phyloP scores from a whole-genome alignment of 352 stramenopile genomes.

The Thraustotheca clavata region DNA sequence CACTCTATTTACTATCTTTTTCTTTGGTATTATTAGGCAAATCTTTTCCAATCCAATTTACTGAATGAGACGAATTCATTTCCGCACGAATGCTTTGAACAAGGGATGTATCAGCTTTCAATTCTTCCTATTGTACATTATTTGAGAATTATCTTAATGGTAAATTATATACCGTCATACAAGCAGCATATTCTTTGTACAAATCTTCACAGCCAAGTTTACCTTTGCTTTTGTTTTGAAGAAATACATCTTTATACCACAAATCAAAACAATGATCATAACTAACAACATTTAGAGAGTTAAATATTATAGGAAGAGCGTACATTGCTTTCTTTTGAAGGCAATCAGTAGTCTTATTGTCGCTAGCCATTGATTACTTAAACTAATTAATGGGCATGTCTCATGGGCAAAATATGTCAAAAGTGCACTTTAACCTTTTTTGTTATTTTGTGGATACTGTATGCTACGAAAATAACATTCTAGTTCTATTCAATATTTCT shows the following conservation, averaged over 20 bases:
- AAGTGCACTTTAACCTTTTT: neutral
- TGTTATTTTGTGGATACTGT: neutral
- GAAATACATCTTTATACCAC: conserved; percentile 81
- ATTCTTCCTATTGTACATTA: conserved; percentile 1
- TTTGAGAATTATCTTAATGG: neutral
- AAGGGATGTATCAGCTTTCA: conserved; percentile 3
- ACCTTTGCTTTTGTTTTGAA: conserved; percentile 66
- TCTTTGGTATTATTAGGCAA: neutral
- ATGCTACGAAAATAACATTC: too few relatives aligned
- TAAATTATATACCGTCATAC: conserved; percentile 42
- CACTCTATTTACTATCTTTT: too few relatives aligned
- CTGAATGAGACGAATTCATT: conserved; percentile 11
- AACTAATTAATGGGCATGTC: too few relatives aligned
- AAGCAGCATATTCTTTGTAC: conserved; percentile 69
- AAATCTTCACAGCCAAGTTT: conserved; percentile 67
- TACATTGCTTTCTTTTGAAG: conserved; percentile 15
- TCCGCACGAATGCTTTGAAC: conserved; percentile 16
- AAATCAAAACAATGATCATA: conserved; percentile 83
- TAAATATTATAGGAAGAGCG: neutral
- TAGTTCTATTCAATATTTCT: too few relatives aligned
- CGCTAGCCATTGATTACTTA: neutral
- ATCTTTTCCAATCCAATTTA: conserved; percentile 16
- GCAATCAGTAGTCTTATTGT: neutral
- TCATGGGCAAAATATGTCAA: neutral
- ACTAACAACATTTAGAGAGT: neutral